Conservation (phyloP, 2,329 filamentous ascomycete species). For the Tolypocladium cylindrosporum region DNA sequence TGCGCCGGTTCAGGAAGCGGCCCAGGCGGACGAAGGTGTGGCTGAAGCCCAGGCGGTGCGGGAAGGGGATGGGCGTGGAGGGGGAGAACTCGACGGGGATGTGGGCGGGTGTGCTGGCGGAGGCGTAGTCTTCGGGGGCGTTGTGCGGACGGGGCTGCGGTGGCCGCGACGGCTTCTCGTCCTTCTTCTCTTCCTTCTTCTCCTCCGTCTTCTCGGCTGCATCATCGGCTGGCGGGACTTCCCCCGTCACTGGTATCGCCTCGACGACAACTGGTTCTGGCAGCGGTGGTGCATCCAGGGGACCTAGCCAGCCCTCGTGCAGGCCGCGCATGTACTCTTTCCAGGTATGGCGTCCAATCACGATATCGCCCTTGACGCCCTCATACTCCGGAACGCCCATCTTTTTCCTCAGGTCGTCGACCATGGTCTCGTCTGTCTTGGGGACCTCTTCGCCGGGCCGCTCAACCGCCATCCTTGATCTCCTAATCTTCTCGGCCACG, state of each 20-base stretch:
- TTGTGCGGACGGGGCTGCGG: slow-evolving; percentile 67
- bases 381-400: slow-evolving; percentile 62
- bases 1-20: slow-evolving; percentile 77
- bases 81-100: slow-evolving; percentile 66
- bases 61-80: slow-evolving; percentile 63
- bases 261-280: slow-evolving; percentile 14
- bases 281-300: slow-evolving; percentile 53
- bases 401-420: slow-evolving; percentile 53
- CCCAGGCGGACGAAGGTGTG: slow-evolving; percentile 81
- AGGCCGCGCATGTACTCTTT: slow-evolving; percentile 92
- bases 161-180: slow-evolving; percentile 44
- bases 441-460: slow-evolving; percentile 36
- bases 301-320: slow-evolving; percentile 94
- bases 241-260: slow-evolving; percentile 8
- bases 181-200: slow-evolving; percentile 29
- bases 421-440: slow-evolving; percentile 40
- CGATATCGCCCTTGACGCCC: slow-evolving; percentile 71
- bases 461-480: slow-evolving; percentile 52
- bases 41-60: slow-evolving; percentile 84
- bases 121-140: slow-evolving; percentile 58
- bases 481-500: slow-evolving; percentile 76
- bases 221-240: slow-evolving; percentile 10
- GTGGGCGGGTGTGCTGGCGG: slow-evolving; percentile 51
- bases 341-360: slow-evolving; percentile 88
- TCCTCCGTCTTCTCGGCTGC: slow-evolving; percentile 14